A percentile compares a stretch with the other conserved stretches of the same genome.
These are phyloP conservation scores for Trichosporon asahii DNA, from an alignment of 1,284 basidiomycete genomes.

Conservation along the genomic window DNA sequence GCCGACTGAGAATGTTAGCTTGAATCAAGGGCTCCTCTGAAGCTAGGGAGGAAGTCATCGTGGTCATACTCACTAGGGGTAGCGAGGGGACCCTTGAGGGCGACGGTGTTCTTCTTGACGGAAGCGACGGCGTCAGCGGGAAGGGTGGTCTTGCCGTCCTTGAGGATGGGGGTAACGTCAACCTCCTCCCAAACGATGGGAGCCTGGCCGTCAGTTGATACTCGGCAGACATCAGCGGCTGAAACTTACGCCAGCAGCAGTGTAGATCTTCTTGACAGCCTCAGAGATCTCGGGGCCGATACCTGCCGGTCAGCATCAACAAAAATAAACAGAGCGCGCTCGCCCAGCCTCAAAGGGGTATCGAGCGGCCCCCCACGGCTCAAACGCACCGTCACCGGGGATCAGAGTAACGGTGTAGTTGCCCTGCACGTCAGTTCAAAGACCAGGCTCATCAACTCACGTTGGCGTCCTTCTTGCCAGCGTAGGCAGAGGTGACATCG, in stretches of 20 bases:
- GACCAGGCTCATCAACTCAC: conserved; percentile 57
- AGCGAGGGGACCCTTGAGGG: conserved; percentile 92
- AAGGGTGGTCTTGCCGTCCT: conserved; percentile 94
- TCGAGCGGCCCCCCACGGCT: not conserved
- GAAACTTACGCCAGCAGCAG: conserved; percentile 67
- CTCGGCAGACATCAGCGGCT: not conserved
- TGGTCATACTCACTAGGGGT: conserved; percentile 72
- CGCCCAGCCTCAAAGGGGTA: not conserved
- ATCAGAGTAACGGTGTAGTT: conserved; percentile 66
- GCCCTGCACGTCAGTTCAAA: conserved; percentile 58
- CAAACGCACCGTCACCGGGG: conserved; percentile 39
- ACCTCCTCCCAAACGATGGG: conserved; percentile 99
- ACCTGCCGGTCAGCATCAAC: conserved; percentile 56
- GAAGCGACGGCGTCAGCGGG: conserved; percentile 87
- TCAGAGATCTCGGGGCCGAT: conserved; percentile 98
- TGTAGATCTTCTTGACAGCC: conserved; percentile 91
- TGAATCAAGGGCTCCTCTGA: no score
- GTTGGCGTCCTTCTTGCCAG: conserved; percentile 78
- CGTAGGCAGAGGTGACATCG: conserved; percentile 69
- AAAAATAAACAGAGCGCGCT: not conserved
- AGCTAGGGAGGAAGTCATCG: no score
- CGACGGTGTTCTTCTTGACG: conserved; percentile 96
- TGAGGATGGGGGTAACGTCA: conserved; percentile 88
- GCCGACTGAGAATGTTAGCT: conserved; percentile 63
- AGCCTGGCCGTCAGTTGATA: conserved; percentile 59